phyloP scores from a whole-genome alignment of 1,139 yeast species.

The Yamadazyma epiphylla region DNA sequence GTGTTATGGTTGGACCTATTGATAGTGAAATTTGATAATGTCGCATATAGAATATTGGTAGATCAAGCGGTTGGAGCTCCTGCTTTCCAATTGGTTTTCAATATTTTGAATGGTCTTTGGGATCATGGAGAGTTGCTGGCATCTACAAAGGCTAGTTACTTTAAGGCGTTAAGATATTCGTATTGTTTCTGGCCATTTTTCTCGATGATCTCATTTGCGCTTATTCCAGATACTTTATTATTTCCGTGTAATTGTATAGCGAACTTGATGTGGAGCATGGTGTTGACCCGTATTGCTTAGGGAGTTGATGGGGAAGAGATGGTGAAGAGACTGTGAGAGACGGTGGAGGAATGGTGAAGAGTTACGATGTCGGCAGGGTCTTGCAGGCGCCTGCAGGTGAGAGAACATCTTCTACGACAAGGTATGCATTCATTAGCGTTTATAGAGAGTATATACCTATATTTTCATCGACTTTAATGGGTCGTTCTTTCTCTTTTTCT shows the following conservation, averaged over 20 bases:
- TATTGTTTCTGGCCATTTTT: constrained; percentile 60
- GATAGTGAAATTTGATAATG: constrained; percentile 30
- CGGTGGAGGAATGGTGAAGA: too few relatives aligned
- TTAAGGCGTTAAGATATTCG: constrained; percentile 49
- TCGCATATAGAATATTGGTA: constrained; percentile 35
- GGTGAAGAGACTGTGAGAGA: too few relatives aligned
- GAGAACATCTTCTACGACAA: too few relatives aligned
- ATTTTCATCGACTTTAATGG: constrained; percentile 57
- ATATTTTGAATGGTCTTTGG: constrained; percentile 50
- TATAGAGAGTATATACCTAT: too few relatives aligned
- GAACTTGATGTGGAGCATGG: constrained; percentile 52
- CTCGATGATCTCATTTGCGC: constrained; percentile 46
- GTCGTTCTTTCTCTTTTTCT: constrained; percentile 50
- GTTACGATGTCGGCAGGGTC: too few relatives aligned
- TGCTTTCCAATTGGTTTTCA: constrained; percentile 48
- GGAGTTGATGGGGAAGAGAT: background rate
- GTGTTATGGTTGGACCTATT: constrained; percentile 55
- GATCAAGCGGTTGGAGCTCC: constrained; percentile 60
- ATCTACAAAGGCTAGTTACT: constrained; percentile 28
- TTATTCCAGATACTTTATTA: constrained; percentile 44
- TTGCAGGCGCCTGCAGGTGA: too few relatives aligned
- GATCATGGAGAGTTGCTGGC: constrained; percentile 42
- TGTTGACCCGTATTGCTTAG: constrained; percentile 31
- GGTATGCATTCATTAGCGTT: too few relatives aligned
- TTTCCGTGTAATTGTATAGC: constrained; percentile 60